Conservation (phyloP, 352 stramenopile species). For the Bremia lactucae region DNA sequence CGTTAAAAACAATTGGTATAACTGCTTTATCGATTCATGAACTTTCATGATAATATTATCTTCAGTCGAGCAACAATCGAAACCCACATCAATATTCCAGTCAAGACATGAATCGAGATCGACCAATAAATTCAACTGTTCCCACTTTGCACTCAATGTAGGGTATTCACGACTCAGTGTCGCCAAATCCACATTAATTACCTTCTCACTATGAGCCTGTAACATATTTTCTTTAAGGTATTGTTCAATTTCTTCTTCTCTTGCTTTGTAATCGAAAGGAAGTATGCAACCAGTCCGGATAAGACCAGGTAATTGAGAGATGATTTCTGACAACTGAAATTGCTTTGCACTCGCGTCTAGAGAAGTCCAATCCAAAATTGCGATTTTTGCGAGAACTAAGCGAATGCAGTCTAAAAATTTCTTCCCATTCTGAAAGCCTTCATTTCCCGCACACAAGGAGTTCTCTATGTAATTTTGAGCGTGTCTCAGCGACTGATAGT, state of each 20-base stretch:
- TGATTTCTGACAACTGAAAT: conserved; percentile 22
- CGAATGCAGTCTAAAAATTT: conserved; percentile 61
- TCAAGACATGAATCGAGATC: conserved; percentile 26
- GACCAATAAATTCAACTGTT: not conserved
- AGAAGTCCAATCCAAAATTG: conserved; percentile 66
- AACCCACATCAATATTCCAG: conserved; percentile 34
- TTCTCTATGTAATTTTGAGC: conserved; percentile 21
- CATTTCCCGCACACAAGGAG: conserved; percentile 6
- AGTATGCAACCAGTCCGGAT: conserved; percentile 22
- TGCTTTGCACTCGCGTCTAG: conserved; percentile 40
- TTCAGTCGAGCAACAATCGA: conserved; percentile 14
- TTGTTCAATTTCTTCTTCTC: conserved; percentile 4
- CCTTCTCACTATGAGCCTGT: not conserved
- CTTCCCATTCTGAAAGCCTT: conserved; percentile 33
- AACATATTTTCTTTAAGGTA: conserved; percentile 13
- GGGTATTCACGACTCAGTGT: conserved; percentile 14
- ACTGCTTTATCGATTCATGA: conserved; percentile 13
- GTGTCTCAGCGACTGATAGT: conserved; percentile 48
- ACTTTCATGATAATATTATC: conserved; percentile 11
- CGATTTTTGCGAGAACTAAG: conserved; percentile 62
- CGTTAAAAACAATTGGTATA: conserved; percentile 26
- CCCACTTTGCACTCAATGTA: no score
- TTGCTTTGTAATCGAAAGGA: conserved; percentile 9
- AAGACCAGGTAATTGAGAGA: conserved; percentile 16
- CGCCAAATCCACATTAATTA: conserved; percentile 4